Conservation (phyloP, 306 rosid genomes). For the Myrica gale region DNA sequence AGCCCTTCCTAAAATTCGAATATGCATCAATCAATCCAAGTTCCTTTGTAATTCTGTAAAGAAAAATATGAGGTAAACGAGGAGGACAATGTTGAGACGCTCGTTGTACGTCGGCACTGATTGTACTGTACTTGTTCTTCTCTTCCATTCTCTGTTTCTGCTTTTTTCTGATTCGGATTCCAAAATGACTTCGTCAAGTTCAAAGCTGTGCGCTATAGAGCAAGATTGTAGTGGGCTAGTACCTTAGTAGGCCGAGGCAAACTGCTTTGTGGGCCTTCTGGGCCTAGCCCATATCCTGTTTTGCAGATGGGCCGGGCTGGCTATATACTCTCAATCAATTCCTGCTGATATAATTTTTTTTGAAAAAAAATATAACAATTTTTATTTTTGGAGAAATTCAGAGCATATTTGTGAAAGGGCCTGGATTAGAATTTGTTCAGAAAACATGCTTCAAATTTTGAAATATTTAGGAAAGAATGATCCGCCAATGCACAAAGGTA, state of each 20-base stretch:
- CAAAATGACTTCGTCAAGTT: background rate
- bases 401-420: no score
- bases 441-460: no score
- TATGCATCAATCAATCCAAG: slow-evolving; percentile 24
- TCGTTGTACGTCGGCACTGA: slow-evolving; percentile 90
- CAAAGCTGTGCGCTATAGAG: background rate
- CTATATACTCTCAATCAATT: no score
- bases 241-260: background rate
- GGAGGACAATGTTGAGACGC: slow-evolving; percentile 82
- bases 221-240: background rate
- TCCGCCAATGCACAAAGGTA: background rate
- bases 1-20: slow-evolving; percentile 77
- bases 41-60: background rate
- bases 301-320: background rate
- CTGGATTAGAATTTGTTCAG: no score
- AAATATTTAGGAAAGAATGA: background rate
- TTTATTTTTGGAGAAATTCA: no score
- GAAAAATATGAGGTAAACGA: slow-evolving; percentile 66
- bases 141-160: slow-evolving; percentile 28
- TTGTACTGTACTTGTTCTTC: slow-evolving; percentile 75
- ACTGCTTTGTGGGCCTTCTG: background rate
- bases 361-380: no score
- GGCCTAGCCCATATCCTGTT: background rate
- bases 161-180: background rate
- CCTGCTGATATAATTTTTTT: no score